Evolutionary conservation across 208 protist genomes (phyloP), one percentile per base, ranked within the genome.

Genomic region (Leishmania major): DNA sequence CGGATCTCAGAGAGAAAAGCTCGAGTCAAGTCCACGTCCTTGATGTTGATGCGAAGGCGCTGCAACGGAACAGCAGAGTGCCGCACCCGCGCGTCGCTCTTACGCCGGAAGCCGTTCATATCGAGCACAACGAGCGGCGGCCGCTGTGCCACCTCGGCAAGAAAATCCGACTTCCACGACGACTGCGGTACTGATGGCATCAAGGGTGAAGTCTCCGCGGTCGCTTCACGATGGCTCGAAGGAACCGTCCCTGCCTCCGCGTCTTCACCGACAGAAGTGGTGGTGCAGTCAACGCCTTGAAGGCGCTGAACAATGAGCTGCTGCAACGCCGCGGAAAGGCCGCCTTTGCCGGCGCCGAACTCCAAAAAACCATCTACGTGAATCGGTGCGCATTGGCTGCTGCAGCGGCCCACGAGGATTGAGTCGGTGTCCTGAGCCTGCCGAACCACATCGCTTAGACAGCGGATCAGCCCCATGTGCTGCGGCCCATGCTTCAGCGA

Each of bases 1-100:
- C 19, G 69, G 51, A 84, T 80, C 4, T 59, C 75, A 28, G 51
- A n/a, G 45, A 80, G 49, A 57, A 95, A 82, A 8, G 91, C 92
- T 6, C 60, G 80, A 6, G 79, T 86, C 55, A 96, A 78, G 49
- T 90, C 79, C 4, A 96, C 79, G 75, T 96, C 93, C 66, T 96
- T 96, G 60, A 96, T 91, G 79, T 96, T 91, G 72, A 96, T 86
- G 74, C 93, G 90, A 76, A 93, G 83, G 19, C 93, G 93, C 60
- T 67, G 76, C 55, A 96, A 81, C 43, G 88, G 90, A 11, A 94
- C 31, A 13, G 55, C 55, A 17, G 79, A 88, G 82, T 89, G 87
- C 13, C 86, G 84, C 60, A 96, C 93, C 43, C 88, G 82, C n/a
- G 90, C 91, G 80, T 96, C 93, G 11, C 87, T 87, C 51, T 94